Base-by-base conservation (phyloP, 257 asterid species). In the Nicotiana knightiana region DNA sequence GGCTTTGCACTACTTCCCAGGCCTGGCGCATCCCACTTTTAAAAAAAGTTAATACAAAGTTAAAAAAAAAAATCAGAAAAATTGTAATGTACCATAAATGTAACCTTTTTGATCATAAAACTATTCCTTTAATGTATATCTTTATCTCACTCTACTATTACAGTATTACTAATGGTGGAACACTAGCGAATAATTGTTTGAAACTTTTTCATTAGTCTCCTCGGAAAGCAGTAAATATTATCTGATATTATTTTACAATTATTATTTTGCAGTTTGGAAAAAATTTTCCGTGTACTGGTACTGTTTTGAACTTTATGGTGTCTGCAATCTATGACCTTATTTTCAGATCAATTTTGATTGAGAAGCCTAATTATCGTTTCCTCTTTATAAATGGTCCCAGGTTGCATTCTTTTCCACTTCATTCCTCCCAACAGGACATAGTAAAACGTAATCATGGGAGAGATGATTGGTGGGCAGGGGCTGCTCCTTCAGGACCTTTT, bases 401-500 rank as follows among this genome's bases (percentile, higher is more conserved):
- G 90, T 90, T 96, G 90, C 97, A 94, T 90, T 96, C 99, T 73
- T 91, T 94, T 87, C 99, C 99, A 84, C 86, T 91, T 54, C 97
- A 91, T 91, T 91, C 97, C 73, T 93, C 97, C 53, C 97, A 92
- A 90, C 88, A 87, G 93, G 98, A 94, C 86, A 94, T 96, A 65
- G 92, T 96, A 32, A 93, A 93, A 86, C 97, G 99, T 81, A 93
- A 88, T 81, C 85, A 84, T 54, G 93, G 88, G 57, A 90, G 97
- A 90, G 98, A 96, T 85, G 99, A 94, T 88, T 96, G 99, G 99
- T 94, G 99, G 99, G 92, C 92, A 28, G 98, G 99, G 64, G 83
- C 98, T 85, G 98, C 97, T 88, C 98, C 99, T 59, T 88, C 98
- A 6, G 99, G 99, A 61, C 99, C 99, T 73, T 96, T 96, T 88